Base-by-base conservation (phyloP, 108 stramenopile species). In the Skeletonema costatum region DNA sequence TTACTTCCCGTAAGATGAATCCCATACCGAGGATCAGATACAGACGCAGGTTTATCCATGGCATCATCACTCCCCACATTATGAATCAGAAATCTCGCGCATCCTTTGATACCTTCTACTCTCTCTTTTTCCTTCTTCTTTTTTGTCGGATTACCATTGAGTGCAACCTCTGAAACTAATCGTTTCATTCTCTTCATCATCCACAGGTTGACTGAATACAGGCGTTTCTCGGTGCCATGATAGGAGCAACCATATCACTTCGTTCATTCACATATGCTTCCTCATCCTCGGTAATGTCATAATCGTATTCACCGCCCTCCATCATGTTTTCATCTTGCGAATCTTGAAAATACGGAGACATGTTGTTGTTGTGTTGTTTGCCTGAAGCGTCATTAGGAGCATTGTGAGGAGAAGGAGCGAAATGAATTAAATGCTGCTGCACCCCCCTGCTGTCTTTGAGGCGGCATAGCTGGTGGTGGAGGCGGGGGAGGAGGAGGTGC, bases 241-340 rank as follows among this genome's bases (percentile, higher is more conserved):
- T 59, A 5, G 31, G n/a, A 17, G 32, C 32, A 33, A n/a, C 2
- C 5, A 25, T 30, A n/a, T 69, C 68, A 33, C 59, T 56, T 16
- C 31, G 14, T 13, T 60, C 31, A 4, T 31, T 5, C 0, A 14
- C 31, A 32, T 21, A 31, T 17, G 30, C n/a, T 21, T 14, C 71
- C 35, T 79, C 78, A 29, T 72, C 71, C 4, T 64, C 46, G 14
- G 74, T 68, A 39, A 68, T 70, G 64, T 81, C 73, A 58, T 80
- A 80, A 64, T 80, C 78, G 9, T 74, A 68, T 31, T 81, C 73
- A 31, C 62, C 73, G 19, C 62, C 33, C 21, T 66, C 30, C 14
- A 39, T 66, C 13, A 59, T 36, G 30, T 35, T 35, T 56, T 70
- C 67, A 33, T 62, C 31, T 58, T 30, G 56, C 17, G 62, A 29